A percentile compares a stretch with the other conserved stretches of the same genome.
Conservation (phyloP, 1,284 basidiomycete species). For the Naganishia sp. region DNA sequence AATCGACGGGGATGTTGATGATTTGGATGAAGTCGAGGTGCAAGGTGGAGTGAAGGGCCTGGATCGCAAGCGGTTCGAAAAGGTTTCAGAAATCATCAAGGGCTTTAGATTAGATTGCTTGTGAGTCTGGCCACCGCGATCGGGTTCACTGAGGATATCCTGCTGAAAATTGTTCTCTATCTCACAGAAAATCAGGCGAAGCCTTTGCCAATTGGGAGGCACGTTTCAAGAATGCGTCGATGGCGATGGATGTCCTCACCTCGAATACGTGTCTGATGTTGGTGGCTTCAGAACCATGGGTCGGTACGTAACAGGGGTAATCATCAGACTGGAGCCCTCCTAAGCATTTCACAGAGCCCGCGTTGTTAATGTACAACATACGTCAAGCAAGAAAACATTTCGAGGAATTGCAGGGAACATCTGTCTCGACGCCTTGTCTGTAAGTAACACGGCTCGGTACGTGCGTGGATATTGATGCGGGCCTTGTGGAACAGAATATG, state of each 20-base stretch:
- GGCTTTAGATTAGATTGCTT: conserved; percentile 88
- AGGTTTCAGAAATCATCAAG: conserved; percentile 93
- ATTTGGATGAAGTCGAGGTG: conserved; percentile 45
- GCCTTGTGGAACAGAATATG: conserved; percentile 20
- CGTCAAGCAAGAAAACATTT: conserved; percentile 55
- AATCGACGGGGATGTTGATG: conserved; percentile 43
- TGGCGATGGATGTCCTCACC: conserved; percentile 92
- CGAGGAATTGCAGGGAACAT: conserved; percentile 49
- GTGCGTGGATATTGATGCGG: not conserved
- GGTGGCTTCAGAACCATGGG: conserved; percentile 80
- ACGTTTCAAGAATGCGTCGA: conserved; percentile 71
- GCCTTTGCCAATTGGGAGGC: conserved; percentile 64
- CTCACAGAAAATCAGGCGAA: conserved; percentile 21
- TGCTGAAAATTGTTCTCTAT: conserved; percentile 7
- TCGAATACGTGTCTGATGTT: conserved; percentile 85
- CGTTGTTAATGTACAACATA: conserved; percentile 57
- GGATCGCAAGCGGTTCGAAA: conserved; percentile 84
- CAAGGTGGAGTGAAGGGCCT: conserved; percentile 59
- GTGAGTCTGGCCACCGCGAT: conserved; percentile 56
- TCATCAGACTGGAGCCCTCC: too few species aligned
- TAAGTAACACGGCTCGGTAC: conserved; percentile 34
- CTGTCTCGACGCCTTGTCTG: conserved; percentile 46
- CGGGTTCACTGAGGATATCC: not conserved
- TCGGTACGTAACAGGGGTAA: conserved; percentile 59
- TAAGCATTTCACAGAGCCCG: conserved; percentile 48